Base-by-base conservation (phyloP, 164 flowering plant species). In the Magnolia changhungtana region DNA sequence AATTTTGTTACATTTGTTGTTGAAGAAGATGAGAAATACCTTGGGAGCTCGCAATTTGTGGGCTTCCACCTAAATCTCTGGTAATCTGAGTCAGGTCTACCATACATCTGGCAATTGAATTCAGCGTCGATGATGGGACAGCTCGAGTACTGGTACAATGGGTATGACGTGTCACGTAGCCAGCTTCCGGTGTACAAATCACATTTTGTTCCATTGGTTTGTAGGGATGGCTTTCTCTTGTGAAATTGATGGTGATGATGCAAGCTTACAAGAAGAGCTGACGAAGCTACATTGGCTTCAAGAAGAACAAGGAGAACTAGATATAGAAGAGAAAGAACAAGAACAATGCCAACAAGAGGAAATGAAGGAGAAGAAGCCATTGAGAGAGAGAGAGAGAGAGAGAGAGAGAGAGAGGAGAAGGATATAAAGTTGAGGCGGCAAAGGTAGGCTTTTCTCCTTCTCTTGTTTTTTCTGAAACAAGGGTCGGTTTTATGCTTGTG, bases 61-160 rank as follows among this genome's bases (percentile, higher is more conserved):
- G 99, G 98, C 78, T 84, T 82, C 99, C 99, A 92, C 8, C 91
- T 81, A 58, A 87, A 93, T 58, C 83, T 87, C 83, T 88, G 89
- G 79, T 92, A 93, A 80, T 87, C 90, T 2, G 95, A 81, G 69
- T 95, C 99, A 8, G 98, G 98, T 21, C 98, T 81, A n/a, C 97
- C 97, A 73, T 79, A 89, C 86, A 84, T 75, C 77, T 88, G 91
- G 79, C 99, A 96, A 69, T 96, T 91, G 90, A 91, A 96, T 75
- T 88, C 84, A 0, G 94, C 81, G 67, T 96, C 98, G 72, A 96
- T 90, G 63, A 89, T 31, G 13, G 97, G 86, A 52, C 98, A 94
- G 27, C 72, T 72, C 0, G 90, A 83, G 13, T 84, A 84, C 67
- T 86, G 85, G 84, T 92, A 92, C 1, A 87, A 8, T 0, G 97